These are phyloP conservation scores for Neurospora sp. DNA, from an alignment of 495 filamentous ascomycete species.

Conservation along the genomic window DNA sequence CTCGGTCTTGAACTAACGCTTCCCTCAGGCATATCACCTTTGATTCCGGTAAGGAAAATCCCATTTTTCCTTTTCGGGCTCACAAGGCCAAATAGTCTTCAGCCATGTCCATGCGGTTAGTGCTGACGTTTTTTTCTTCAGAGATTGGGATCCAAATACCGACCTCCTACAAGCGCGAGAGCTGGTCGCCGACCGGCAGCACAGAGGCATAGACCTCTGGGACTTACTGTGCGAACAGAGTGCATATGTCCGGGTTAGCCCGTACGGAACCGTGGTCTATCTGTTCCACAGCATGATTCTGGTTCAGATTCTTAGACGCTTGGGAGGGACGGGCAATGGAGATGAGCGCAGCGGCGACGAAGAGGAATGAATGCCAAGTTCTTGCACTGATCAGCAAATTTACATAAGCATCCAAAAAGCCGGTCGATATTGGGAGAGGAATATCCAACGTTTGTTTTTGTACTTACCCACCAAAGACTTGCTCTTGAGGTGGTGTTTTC, in stretches of 20 bases:
- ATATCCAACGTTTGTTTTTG: neutral
- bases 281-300: neutral
- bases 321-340: neutral
- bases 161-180: neutral
- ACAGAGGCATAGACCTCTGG: neutral
- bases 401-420: neutral
- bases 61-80: neutral
- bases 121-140: neutral
- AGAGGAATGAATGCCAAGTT: neutral
- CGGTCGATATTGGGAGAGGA: neutral
- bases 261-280: neutral
- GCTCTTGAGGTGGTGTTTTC: neutral
- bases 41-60: neutral
- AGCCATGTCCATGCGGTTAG: neutral
- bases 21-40: neutral
- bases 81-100: neutral
- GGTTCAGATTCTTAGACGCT: neutral
- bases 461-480: neutral
- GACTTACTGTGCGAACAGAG: neutral
- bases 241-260: neutral
- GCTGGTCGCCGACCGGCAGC: neutral
- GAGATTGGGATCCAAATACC: neutral
- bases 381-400: neutral
- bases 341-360: neutral
- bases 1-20: neutral